A percentile compares a stretch with the other conserved stretches of the same genome.
These are phyloP conservation scores for Epipyxis sp. DNA, from an alignment of 108 stramenopile genomes.

Conservation along the genomic window DNA sequence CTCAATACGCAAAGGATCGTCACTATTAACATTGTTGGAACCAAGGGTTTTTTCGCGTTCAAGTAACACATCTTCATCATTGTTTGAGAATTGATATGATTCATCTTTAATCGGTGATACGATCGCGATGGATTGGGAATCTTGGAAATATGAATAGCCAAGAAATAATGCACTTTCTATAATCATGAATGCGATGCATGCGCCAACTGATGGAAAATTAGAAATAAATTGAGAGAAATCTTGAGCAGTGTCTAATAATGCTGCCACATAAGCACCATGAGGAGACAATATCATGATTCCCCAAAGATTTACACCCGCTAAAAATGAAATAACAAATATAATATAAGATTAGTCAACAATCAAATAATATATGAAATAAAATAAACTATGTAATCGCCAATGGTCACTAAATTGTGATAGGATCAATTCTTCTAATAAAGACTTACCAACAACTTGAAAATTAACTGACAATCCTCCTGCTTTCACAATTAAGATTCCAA, in stretches of 20 bases:
- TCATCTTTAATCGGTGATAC: neutral
- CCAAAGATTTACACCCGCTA: neutral
- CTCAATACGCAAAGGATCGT: neutral
- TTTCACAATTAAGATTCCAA: neutral
- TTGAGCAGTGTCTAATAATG: neutral
- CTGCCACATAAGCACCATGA: neutral
- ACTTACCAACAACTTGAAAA: neutral
- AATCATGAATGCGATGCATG: conserved; percentile 7
- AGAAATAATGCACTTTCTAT: neutral
- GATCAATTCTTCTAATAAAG: too few relatives aligned
- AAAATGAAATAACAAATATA: too few relatives aligned
- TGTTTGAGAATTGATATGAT: neutral
- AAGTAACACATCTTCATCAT: neutral
- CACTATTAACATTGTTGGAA: neutral
- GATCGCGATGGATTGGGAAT: neutral
- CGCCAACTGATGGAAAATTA: neutral
- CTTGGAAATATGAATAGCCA: neutral
- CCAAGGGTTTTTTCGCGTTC: neutral
- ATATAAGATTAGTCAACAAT: too few relatives aligned
- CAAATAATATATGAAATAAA: too few relatives aligned
- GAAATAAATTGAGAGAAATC: neutral
- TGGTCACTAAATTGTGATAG: too few relatives aligned
- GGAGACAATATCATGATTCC: neutral
- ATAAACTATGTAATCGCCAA: too few relatives aligned
- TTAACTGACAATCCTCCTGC: neutral